Percentiles rank a stretch among this genome's conserved stretches.
phyloP scores from a whole-genome alignment of 2,329 filamentous ascomycete species.

The Colletotrichum orbiculare region DNA sequence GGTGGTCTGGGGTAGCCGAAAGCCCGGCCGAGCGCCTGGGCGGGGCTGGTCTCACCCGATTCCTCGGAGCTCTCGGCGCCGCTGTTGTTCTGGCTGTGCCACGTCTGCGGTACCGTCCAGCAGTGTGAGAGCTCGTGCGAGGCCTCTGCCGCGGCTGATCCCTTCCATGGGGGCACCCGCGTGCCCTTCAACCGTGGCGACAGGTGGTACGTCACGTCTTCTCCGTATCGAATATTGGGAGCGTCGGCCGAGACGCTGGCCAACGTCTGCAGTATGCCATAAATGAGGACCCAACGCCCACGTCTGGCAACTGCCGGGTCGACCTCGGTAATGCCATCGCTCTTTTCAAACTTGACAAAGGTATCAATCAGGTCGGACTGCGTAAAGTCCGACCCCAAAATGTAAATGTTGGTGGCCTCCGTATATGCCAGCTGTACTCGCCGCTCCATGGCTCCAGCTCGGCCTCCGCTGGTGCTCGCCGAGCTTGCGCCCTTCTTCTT shows the following conservation, averaged over 20 bases:
- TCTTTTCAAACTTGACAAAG: constrained; percentile 67
- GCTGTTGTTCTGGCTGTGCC: constrained; percentile 47
- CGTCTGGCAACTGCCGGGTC: constrained; percentile 67
- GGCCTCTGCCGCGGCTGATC: constrained; percentile 47
- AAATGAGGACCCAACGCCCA: constrained; percentile 71
- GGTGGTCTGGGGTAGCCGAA: constrained; percentile 43
- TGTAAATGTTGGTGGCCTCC: constrained; percentile 69
- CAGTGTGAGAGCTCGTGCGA: constrained; percentile 64
- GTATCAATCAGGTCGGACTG: constrained; percentile 66
- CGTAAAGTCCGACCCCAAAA: constrained; percentile 63
- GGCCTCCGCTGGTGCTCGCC: constrained; percentile 38
- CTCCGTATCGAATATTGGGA: constrained; percentile 62
- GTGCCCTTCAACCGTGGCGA: constrained; percentile 63
- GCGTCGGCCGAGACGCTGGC: constrained; percentile 69
- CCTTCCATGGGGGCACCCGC: constrained; percentile 66
- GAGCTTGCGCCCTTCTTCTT: constrained; percentile 44
- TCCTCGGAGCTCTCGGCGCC: constrained; percentile 42
- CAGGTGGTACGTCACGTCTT: constrained; percentile 67
- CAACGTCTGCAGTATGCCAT: constrained; percentile 69
- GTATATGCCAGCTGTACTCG: constrained; percentile 68
- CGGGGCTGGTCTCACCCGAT: constrained; percentile 41
- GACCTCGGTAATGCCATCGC: constrained; percentile 59
- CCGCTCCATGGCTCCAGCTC: constrained; percentile 53
- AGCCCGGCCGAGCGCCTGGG: constrained; percentile 14
- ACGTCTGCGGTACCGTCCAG: constrained; percentile 57